Conservation (phyloP, 1,284 basidiomycete species). For the Sparassis latifolia region DNA sequence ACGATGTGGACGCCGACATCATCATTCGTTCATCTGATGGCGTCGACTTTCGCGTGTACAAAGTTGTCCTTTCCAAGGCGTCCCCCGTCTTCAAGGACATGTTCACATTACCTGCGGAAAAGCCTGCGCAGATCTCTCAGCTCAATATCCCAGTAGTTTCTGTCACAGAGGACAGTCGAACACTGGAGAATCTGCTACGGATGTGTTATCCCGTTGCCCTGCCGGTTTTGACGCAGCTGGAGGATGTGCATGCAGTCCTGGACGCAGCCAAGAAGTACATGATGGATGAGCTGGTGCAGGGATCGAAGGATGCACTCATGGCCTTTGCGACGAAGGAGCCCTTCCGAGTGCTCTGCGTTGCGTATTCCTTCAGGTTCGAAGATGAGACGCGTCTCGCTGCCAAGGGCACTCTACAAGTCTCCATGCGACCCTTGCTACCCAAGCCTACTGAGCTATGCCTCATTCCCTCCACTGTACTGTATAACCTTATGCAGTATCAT, state of each 20-base stretch:
- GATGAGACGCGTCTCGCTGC: constrained; percentile 6
- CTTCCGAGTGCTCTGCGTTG: constrained; percentile 8
- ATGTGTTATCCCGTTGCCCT: constrained; percentile 27
- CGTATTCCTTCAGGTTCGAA: constrained; percentile 3
- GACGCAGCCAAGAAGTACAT: constrained; percentile 18
- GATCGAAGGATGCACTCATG: not conserved
- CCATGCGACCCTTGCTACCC: not conserved
- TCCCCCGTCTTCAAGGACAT: constrained; percentile 14
- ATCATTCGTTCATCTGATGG: constrained; percentile 13
- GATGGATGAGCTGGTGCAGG: constrained; percentile 2
- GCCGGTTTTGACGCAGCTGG: constrained; percentile 10
- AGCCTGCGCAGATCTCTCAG: not conserved
- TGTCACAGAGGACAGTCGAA: constrained; percentile 34
- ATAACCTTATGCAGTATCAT: not conserved
- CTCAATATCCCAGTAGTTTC: constrained; percentile 3
- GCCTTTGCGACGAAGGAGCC: constrained; percentile 6
- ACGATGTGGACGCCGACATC: constrained; percentile 8
- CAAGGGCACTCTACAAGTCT: not conserved
- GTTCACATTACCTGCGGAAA: constrained; percentile 5
- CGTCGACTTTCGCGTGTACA: constrained; percentile 11
- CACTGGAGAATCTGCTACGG: constrained; percentile 44
- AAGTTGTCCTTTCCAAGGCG: constrained; percentile 9
- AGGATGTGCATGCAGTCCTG: constrained; percentile 5
- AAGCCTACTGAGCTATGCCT: not conserved
- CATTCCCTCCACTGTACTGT: not conserved